Percentiles rank a stretch among this genome's conserved stretches.
These are phyloP conservation scores for Fomitopsis palustris DNA, from an alignment of 1,284 basidiomycete genomes.

Conservation along the genomic window DNA sequence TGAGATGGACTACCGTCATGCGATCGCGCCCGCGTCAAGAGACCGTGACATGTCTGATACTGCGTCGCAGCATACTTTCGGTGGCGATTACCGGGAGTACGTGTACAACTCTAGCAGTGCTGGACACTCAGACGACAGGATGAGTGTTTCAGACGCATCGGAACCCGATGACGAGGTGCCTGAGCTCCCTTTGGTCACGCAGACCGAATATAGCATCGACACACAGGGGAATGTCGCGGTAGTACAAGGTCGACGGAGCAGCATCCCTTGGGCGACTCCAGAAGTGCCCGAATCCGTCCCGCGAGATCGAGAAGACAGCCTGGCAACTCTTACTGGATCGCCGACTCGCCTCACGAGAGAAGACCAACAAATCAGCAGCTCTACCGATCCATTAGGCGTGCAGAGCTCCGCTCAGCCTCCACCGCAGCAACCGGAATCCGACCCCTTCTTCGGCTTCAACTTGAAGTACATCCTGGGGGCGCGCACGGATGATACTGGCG, in stretches of 20 bases:
- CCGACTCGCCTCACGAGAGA: not conserved
- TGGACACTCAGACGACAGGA: constrained; percentile 14
- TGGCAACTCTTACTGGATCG: constrained; percentile 20
- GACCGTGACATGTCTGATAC: constrained; percentile 34
- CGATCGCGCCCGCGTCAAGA: constrained; percentile 8
- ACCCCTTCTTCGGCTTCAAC: constrained; percentile 33
- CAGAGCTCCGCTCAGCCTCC: constrained; percentile 10
- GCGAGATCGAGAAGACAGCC: constrained; percentile 27
- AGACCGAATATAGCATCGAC: constrained; percentile 15
- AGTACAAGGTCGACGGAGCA: constrained; percentile 17
- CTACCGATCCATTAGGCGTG: not conserved
- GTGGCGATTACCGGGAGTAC: constrained; percentile 24
- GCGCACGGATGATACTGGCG: constrained; percentile 20
- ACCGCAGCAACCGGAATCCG: constrained; percentile 14
- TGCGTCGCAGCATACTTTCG: constrained; percentile 50
- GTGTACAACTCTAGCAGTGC: constrained; percentile 12
- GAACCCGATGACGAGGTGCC: constrained; percentile 36
- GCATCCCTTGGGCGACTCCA: constrained; percentile 24
- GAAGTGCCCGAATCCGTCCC: not conserved
- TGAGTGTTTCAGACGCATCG: constrained; percentile 32
- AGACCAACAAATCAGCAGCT: not conserved
- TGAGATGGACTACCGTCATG: constrained; percentile 28
- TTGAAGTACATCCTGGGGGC: constrained; percentile 40
- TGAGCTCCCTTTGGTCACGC: constrained; percentile 23
- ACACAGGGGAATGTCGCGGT: constrained; percentile 10